Evolutionary conservation across 2,329 filamentous ascomycete genomes (phyloP).

Genomic region (Seiridium unicorne): DNA sequence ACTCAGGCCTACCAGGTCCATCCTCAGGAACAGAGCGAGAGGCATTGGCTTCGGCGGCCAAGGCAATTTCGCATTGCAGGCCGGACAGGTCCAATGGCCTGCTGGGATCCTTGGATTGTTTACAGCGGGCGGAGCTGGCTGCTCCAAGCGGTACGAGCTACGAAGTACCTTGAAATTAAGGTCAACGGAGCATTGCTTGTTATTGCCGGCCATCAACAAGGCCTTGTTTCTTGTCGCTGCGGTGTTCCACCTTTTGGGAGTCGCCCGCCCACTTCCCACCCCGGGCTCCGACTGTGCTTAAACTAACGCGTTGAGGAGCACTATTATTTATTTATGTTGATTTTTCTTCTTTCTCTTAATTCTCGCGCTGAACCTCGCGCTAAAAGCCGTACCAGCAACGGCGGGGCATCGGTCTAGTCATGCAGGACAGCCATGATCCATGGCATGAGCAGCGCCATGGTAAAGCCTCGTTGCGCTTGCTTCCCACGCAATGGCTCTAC

Average conservation of each 20-base stretch:
- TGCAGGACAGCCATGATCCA: background rate
- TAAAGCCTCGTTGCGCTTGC: background rate
- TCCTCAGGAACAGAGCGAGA: no score
- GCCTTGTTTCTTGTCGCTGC: background rate
- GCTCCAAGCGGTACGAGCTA: constrained; percentile 7
- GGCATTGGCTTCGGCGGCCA: no score
- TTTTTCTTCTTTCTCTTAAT: background rate
- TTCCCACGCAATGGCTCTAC: background rate
- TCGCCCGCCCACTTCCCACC: background rate
- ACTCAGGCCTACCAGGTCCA: background rate
- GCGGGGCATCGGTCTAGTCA: no score
- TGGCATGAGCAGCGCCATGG: background rate
- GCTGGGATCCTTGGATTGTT: background rate
- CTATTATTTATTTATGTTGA: background rate
- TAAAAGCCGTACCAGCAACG: no score
- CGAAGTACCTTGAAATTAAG: constrained; percentile 4
- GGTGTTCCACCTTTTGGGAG: background rate
- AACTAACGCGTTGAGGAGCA: background rate
- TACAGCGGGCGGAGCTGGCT: constrained; percentile 9
- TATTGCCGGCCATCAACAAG: constrained; percentile 8
- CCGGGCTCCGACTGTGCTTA: background rate
- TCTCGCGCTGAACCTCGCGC: background rate
- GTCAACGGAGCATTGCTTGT: constrained; percentile 4
- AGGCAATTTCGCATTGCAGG: no score
- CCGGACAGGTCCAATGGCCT: no score